Base-by-base conservation (phyloP, 1,284 basidiomycete genomes). In the Golubevia sp. region DNA sequence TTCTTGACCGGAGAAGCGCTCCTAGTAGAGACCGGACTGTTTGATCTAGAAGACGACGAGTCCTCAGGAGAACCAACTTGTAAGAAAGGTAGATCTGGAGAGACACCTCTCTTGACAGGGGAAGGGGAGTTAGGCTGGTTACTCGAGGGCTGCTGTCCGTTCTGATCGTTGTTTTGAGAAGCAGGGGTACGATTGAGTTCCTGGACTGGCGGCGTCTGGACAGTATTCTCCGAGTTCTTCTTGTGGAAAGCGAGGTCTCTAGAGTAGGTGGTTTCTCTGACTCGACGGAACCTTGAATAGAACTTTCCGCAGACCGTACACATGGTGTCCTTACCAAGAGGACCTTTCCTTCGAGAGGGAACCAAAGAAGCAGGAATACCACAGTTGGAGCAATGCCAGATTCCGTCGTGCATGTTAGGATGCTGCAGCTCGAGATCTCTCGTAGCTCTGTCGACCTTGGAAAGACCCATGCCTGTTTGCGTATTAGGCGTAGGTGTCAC, bases 251-350 rank as follows among this genome's bases (percentile, higher is more conserved):
- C 67, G 3, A 68, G 64, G 58, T 82, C 79, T 4, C 76, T 70
- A 30, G 73, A 78, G 64, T 83, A 83, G 21, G 74, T 66, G 25
- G 77, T 57, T 30, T 66, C 61, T 26, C 68, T 61, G 21, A 79
- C 68, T 55, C 77, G 73, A 24, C 80, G 72, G 57, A 77, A 75
- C 20, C 76, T 74, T 66, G 79, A 77, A 57, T 69, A 81, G 56
- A 54, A 88, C 90, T 81, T 86, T 91, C 94, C 93, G 85, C 95
- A 97, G 27, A 89, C 88, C 49, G 91, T 92, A 85, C 95, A 98
- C 78, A 97, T 90, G 21, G 90, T 91, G 84, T 94, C 94, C 78
- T 93, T 91, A 24, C 94, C 94, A 62, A 93, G 85, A 2, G 92
- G 93, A 1, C 94, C 94, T 82, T 95, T 95, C 71, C 80, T 67